These are phyloP conservation scores for Chaetoceros muelleri DNA, from an alignment of 108 stramenopile species.

Conservation along the genomic window DNA sequence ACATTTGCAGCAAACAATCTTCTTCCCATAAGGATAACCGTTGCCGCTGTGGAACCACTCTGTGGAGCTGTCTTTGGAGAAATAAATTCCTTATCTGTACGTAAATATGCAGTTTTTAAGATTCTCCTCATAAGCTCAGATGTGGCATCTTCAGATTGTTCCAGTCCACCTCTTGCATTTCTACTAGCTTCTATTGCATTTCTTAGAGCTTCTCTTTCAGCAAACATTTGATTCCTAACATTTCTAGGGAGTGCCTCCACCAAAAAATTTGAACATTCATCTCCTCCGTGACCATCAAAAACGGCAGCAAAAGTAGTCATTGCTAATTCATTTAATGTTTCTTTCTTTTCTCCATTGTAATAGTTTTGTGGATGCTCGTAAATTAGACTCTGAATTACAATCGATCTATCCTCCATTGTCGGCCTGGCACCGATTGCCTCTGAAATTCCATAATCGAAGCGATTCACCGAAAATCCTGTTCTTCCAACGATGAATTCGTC, in stretches of 20 bases:
- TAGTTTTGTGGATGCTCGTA: constrained; percentile 75
- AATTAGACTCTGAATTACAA: constrained; percentile 76
- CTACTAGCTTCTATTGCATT: constrained; percentile 69
- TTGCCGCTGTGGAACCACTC: constrained; percentile 92
- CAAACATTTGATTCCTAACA: constrained; percentile 70
- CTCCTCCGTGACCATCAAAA: constrained; percentile 96
- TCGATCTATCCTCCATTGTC: constrained; percentile 91
- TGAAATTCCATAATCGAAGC: constrained; percentile 94
- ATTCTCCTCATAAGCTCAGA: constrained; percentile 84
- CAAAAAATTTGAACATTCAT: constrained; percentile 84
- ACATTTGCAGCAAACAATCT: constrained; percentile 93
- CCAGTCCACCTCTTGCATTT: constrained; percentile 32
- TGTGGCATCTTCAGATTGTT: constrained; percentile 78
- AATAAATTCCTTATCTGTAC: constrained; percentile 90
- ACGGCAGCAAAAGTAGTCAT: constrained; percentile 92
- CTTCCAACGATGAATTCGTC: constrained; percentile 95
- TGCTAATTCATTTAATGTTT: constrained; percentile 59
- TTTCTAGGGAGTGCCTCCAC: constrained; percentile 77
- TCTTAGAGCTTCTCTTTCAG: constrained; percentile 56
- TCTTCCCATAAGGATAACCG: constrained; percentile 82
- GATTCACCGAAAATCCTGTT: constrained; percentile 95
- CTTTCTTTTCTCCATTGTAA: constrained; percentile 76
- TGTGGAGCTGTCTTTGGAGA: constrained; percentile 72
- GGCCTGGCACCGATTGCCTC: constrained; percentile 89
- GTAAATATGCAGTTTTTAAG: constrained; percentile 77